Evolutionary conservation across 805 yeast genomes (phyloP).

Genomic region (Metschnikowia picachoensis): DNA sequence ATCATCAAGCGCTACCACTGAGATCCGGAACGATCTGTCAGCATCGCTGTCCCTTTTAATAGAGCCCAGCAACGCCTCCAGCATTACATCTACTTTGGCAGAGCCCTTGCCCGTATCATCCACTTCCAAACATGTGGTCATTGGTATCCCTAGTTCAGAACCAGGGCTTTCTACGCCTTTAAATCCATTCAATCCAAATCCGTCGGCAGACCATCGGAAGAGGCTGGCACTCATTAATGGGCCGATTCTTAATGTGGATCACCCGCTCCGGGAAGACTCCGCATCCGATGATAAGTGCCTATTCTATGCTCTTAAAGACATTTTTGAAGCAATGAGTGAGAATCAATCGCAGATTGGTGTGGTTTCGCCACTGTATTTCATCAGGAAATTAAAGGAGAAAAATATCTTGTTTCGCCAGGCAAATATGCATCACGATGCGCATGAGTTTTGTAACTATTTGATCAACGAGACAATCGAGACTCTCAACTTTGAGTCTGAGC

Average conservation of each 20-base stretch:
- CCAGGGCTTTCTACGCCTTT: slow-evolving; percentile 30
- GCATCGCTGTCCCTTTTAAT: slow-evolving; percentile 35
- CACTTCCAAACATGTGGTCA: slow-evolving; percentile 31
- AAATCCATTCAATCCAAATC: slow-evolving; percentile 38
- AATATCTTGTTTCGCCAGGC: slow-evolving; percentile 82
- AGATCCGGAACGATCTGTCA: slow-evolving; percentile 25
- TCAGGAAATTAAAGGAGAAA: slow-evolving; percentile 72
- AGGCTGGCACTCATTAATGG: slow-evolving; percentile 74
- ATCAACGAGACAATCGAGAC: slow-evolving; percentile 66
- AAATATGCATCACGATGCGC: slow-evolving; percentile 96
- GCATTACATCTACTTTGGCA: slow-evolving; percentile 6
- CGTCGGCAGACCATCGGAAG: slow-evolving; percentile 68
- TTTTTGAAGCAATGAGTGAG: slow-evolving; percentile 80
- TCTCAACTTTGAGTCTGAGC: slow-evolving; percentile 38
- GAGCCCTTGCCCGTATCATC: slow-evolving; percentile 25
- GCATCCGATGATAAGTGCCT: slow-evolving; percentile 29
- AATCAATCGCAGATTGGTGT: slow-evolving; percentile 69
- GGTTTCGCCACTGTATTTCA: slow-evolving; percentile 73
- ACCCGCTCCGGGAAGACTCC: slow-evolving; percentile 45
- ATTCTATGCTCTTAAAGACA: slow-evolving; percentile 69
- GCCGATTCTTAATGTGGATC: slow-evolving; percentile 80
- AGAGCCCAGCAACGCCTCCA: slow-evolving; percentile 13
- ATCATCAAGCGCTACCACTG: slow-evolving; percentile 14
- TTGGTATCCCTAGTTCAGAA: slow-evolving; percentile 43
- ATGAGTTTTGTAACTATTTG: slow-evolving; percentile 86